Percentiles rank a stretch among this genome's conserved stretches.
These are phyloP conservation scores for Dillenia suffruticosa DNA, from an alignment of 164 flowering plant genomes.

Conservation along the genomic window DNA sequence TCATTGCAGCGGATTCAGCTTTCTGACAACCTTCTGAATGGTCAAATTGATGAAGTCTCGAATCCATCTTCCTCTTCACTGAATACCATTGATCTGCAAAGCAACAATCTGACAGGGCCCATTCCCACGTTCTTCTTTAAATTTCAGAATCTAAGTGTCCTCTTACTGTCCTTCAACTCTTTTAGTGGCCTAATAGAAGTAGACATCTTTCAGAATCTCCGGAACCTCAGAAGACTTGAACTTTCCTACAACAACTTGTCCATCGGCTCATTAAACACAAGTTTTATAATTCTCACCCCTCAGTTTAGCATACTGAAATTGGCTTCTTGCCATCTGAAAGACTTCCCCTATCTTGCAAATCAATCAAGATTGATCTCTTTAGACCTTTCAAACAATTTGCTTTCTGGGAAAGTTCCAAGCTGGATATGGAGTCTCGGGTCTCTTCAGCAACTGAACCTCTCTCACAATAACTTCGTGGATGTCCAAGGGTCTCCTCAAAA, in stretches of 20 bases:
- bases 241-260: conserved; percentile 37
- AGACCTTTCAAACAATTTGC: conserved; percentile 40
- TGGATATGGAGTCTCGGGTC: conserved; percentile 33
- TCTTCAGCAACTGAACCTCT: conserved; percentile 28
- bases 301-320: conserved; percentile 14
- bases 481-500: conserved; percentile 12
- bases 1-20: conserved; percentile 14
- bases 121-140: conserved; percentile 29
- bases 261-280: background rate
- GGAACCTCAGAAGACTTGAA: conserved; percentile 26
- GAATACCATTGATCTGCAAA: conserved; percentile 25
- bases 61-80: conserved; percentile 7
- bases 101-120: conserved; percentile 32
- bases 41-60: conserved; percentile 5
- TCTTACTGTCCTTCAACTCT: conserved; percentile 31
- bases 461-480: conserved; percentile 23
- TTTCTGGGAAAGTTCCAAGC: conserved; percentile 31
- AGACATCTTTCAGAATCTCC: conserved; percentile 8
- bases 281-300: conserved; percentile 10
- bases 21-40: conserved; percentile 16
- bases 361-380: conserved; percentile 15
- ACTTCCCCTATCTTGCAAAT: conserved; percentile 22
- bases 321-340: conserved; percentile 31
- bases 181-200: conserved; percentile 27
- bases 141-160: conserved; percentile 15